Conservation (phyloP, 2,329 filamentous ascomycete species). For the Ophiosphaerella herpotricha region DNA sequence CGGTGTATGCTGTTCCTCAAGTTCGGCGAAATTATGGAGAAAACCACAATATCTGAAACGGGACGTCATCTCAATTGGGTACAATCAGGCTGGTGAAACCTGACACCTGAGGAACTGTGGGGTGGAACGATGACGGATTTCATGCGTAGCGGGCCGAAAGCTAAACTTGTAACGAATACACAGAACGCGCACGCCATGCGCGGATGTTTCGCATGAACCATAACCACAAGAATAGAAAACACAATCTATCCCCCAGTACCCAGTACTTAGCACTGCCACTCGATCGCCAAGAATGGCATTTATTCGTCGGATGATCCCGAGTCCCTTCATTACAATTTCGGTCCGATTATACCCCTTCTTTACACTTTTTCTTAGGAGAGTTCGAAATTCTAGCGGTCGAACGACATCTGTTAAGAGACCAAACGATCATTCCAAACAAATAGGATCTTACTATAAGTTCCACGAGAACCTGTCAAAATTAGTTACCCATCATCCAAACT, state of each 20-base stretch:
- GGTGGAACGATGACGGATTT: neutral
- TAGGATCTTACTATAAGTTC: too few relatives aligned
- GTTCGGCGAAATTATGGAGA: conserved; percentile 15
- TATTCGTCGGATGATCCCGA: too few relatives aligned
- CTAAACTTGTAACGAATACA: neutral
- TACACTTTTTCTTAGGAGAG: too few relatives aligned
- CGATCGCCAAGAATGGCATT: too few relatives aligned
- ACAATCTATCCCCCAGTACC: neutral
- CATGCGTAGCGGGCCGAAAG: conserved; percentile 3
- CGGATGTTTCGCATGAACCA: conserved; percentile 1
- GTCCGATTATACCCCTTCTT: too few relatives aligned
- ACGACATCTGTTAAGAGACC: too few relatives aligned
- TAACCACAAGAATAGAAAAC: neutral
- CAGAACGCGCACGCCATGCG: neutral
- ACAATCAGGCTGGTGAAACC: neutral
- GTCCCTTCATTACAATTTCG: too few relatives aligned
- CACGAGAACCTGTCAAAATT: neutral
- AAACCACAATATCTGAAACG: conserved; percentile 13
- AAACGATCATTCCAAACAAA: too few relatives aligned
- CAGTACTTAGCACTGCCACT: too few relatives aligned
- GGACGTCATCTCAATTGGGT: neutral
- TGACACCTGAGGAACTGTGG: neutral
- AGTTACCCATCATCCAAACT: neutral
- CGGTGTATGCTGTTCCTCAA: conserved; percentile 5
- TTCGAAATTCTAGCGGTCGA: too few relatives aligned